phyloP scores from a whole-genome alignment of 768 basidiomycete species.

The Suillus bovinus region DNA sequence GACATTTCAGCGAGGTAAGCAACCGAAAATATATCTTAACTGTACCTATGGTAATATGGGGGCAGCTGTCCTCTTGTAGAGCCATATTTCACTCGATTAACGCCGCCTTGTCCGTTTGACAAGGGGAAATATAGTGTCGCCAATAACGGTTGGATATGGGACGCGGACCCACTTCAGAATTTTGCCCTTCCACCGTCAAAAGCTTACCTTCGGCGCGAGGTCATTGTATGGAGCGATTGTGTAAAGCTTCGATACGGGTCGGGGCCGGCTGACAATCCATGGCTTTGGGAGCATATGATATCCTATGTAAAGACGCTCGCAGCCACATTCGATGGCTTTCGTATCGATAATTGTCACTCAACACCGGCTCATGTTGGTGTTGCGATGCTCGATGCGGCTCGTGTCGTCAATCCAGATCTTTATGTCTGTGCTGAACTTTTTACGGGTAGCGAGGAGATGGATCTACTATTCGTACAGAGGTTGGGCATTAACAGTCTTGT shows the following conservation, averaged over 20 bases:
- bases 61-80: slow-evolving; percentile 83
- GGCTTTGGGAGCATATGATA: slow-evolving; percentile 93
- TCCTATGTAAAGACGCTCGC: slow-evolving; percentile 83
- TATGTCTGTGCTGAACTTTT: slow-evolving; percentile 98
- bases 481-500: slow-evolving; percentile 93
- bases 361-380: slow-evolving; percentile 97
- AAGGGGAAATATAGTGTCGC: slow-evolving; percentile 73
- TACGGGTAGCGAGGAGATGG: slow-evolving; percentile 94
- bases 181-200: slow-evolving; percentile 93
- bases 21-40: not conserved
- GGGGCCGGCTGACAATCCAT: slow-evolving; percentile 79
- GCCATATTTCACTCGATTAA: slow-evolving; percentile 87
- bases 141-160: slow-evolving; percentile 99
- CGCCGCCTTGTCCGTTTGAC: slow-evolving; percentile 51
- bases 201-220: slow-evolving; percentile 92
- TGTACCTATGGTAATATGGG: slow-evolving; percentile 14
- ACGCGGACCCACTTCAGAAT: slow-evolving; percentile 90
- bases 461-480: slow-evolving; percentile 85
- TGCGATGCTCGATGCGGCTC: slow-evolving; percentile 88
- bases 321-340: slow-evolving; percentile 88
- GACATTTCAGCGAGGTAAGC: slow-evolving; percentile 57
- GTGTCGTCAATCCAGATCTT: slow-evolving; percentile 86
- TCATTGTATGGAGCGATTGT: slow-evolving; percentile 98
- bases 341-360: slow-evolving; percentile 98
- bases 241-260: slow-evolving; percentile 96